Conservation (phyloP, 2,329 filamentous ascomycete species). For the Clonostachys rosea region DNA sequence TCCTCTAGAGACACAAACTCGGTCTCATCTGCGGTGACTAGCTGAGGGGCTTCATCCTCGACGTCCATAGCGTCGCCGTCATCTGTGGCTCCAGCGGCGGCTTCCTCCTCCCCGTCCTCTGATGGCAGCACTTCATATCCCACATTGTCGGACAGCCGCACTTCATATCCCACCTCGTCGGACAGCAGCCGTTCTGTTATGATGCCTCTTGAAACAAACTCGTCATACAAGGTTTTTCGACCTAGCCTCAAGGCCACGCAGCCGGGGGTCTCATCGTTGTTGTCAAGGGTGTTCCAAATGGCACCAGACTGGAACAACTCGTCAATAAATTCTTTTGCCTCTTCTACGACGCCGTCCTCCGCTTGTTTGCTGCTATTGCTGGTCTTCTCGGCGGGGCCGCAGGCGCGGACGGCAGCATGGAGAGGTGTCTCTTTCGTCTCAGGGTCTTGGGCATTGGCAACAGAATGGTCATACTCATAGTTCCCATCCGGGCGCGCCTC, state of each 20-base stretch:
- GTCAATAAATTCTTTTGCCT: conserved; percentile 63
- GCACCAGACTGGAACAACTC: conserved; percentile 82
- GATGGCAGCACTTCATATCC: conserved; percentile 69
- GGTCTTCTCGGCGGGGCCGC: conserved; percentile 35
- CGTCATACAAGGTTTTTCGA: conserved; percentile 66
- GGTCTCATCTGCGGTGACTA: conserved; percentile 16
- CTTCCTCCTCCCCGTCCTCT: conserved; percentile 42
- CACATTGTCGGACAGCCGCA: conserved; percentile 70
- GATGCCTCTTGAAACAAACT: conserved; percentile 86
- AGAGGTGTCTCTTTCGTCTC: conserved; percentile 83
- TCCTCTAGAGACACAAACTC: conserved; percentile 26
- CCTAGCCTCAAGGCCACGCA: conserved; percentile 75
- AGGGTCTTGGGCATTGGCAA: conserved; percentile 74
- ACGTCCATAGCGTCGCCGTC: conserved; percentile 33
- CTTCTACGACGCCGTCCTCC: conserved; percentile 43
- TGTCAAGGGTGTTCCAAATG: conserved; percentile 95
- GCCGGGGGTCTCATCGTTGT: conserved; percentile 83
- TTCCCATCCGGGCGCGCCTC: conserved; percentile 44
- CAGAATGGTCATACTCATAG: too few relatives aligned
- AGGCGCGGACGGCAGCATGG: conserved; percentile 83
- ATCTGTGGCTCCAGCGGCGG: conserved; percentile 21
- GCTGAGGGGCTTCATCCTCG: conserved; percentile 10
- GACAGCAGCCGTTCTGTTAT: conserved; percentile 84
- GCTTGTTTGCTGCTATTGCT: conserved; percentile 13
- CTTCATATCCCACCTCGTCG: conserved; percentile 76